Conservation (phyloP, 2,329 filamentous ascomycete species). For the Ilyonectria mors-panacis region DNA sequence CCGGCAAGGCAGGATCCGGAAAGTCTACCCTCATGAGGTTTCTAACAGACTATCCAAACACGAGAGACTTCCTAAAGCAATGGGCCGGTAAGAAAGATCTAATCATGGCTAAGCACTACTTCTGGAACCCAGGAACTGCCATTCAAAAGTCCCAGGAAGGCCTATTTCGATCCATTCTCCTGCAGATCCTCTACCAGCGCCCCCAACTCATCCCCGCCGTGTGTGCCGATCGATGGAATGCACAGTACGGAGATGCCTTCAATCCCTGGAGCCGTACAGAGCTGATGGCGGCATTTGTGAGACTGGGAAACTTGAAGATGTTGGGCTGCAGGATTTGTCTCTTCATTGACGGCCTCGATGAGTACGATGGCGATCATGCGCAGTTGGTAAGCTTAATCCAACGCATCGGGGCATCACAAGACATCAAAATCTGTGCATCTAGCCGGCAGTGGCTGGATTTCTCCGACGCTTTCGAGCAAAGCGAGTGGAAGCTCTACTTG, state of each 20-base stretch:
- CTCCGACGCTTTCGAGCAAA: conserved; percentile 29
- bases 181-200: conserved; percentile 44
- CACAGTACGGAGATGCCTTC: too few species aligned
- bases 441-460: conserved; percentile 49
- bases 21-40: conserved; percentile 61
- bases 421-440: conserved; percentile 51
- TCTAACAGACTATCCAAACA: conserved; percentile 41
- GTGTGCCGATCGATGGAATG: background rate
- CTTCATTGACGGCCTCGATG: conserved; percentile 48
- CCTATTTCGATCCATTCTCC: conserved; percentile 51
- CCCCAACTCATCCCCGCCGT: conserved; percentile 33
- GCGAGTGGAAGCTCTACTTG: background rate
- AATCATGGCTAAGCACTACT: conserved; percentile 52
- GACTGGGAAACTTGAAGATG: background rate
- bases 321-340: conserved; percentile 31
- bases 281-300: background rate
- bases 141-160: conserved; percentile 55
- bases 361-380: conserved; percentile 32
- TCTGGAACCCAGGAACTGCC: conserved; percentile 51
- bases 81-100: conserved; percentile 49
- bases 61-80: conserved; percentile 29
- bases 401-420: background rate
- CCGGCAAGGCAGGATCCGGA: conserved; percentile 58
- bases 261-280: too few species aligned
- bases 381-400: conserved; percentile 16